phyloP scores from a whole-genome alignment of 768 basidiomycete species.

The Boletus sp. region DNA sequence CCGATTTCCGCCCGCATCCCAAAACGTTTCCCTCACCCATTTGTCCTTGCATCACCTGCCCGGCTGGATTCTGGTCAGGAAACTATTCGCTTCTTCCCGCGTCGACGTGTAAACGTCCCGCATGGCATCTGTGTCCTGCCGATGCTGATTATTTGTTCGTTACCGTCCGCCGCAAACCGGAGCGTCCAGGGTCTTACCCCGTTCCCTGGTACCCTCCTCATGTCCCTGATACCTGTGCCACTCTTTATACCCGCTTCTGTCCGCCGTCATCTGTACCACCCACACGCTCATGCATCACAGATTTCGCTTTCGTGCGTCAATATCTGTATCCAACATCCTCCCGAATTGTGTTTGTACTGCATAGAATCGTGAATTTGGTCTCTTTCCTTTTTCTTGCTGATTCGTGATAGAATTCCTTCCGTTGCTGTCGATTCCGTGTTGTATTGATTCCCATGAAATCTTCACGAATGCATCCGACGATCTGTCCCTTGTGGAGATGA shows the following conservation, averaged over 20 bases:
- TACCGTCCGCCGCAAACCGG: constrained; percentile 17
- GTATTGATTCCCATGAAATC: background rate
- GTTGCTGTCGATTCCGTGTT: background rate
- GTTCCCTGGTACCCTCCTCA: constrained; percentile 13
- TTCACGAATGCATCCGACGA: background rate
- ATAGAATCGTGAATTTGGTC: constrained; percentile 11
- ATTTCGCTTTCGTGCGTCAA: constrained; percentile 10
- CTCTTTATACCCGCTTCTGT: constrained; percentile 26
- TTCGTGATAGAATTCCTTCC: constrained; percentile 3
- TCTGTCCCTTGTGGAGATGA: background rate
- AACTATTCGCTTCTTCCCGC: constrained; percentile 10
- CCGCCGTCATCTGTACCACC: constrained; percentile 28
- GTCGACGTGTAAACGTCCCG: constrained; percentile 15
- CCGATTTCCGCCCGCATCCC: background rate
- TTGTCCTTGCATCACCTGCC: constrained; percentile 15
- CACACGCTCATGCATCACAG: constrained; percentile 22
- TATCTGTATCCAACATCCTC: constrained; percentile 20
- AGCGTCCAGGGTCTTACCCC: constrained; percentile 14
- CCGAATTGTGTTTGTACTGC: constrained; percentile 8
- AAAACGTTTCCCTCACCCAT: background rate
- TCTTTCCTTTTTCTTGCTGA: constrained; percentile 4
- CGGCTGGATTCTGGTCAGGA: constrained; percentile 20
- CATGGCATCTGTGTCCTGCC: constrained; percentile 10
- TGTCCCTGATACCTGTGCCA: constrained; percentile 33
- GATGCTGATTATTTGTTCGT: constrained; percentile 26